These are phyloP conservation scores for Globisporangium nunn DNA, from an alignment of 352 stramenopile genomes.

Conservation along the genomic window DNA sequence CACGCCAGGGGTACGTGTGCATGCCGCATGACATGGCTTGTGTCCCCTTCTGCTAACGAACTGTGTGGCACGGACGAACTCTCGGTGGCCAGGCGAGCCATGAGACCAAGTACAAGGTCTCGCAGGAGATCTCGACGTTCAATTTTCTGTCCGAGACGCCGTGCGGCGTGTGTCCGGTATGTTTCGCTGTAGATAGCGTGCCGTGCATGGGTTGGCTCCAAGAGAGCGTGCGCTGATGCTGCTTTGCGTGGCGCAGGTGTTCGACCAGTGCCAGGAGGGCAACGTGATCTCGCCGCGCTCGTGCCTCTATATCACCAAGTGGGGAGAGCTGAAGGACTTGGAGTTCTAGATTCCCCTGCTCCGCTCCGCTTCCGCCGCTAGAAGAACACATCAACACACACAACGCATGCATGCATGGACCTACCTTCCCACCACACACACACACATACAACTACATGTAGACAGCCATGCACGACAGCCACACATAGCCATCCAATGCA, in stretches of 20 bases:
- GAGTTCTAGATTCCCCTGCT: constrained; percentile 45
- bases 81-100: constrained; percentile 39
- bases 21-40: background rate
- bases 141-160: constrained; percentile 87
- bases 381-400: background rate
- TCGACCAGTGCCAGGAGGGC: constrained; percentile 87
- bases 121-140: constrained; percentile 78
- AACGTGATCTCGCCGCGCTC: constrained; percentile 88
- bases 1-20: constrained; percentile 49
- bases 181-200: constrained; percentile 9
- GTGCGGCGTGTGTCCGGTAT: constrained; percentile 83
- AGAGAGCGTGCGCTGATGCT: background rate
- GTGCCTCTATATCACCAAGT: constrained; percentile 90
- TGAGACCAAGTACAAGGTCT: constrained; percentile 87
- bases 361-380: background rate
- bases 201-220: too few relatives aligned
- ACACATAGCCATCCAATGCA: background rate
- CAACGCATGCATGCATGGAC: background rate
- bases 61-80: background rate
- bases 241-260: constrained; percentile 40
- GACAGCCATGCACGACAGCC: too few relatives aligned
- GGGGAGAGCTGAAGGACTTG: constrained; percentile 85
- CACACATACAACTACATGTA: too few relatives aligned
- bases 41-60: too few relatives aligned
- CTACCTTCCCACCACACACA: background rate